Percentiles rank a stretch among this genome's conserved stretches.
phyloP scores from a whole-genome alignment of 208 protist species.

The Balamuthia mandrillaris region DNA sequence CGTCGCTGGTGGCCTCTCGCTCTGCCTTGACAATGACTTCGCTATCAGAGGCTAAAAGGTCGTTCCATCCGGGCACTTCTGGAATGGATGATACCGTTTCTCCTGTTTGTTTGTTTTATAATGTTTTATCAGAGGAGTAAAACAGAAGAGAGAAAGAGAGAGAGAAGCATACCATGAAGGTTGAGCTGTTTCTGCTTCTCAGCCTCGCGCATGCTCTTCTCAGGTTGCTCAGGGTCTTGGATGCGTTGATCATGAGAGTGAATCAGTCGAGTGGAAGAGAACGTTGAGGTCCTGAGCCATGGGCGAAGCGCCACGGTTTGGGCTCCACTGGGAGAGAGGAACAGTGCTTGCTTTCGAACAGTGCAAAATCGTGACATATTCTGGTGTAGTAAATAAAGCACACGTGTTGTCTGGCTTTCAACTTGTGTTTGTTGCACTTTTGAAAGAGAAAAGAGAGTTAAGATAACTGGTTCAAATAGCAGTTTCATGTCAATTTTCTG shows the following conservation, averaged over 20 bases:
- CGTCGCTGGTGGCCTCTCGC: not conserved
- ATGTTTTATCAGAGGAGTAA: not conserved
- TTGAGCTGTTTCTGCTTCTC: not conserved
- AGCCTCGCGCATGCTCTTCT: not conserved
- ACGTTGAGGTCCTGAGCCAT: too few relatives aligned
- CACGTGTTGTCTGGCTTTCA: too few relatives aligned
- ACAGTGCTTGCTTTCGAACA: too few relatives aligned
- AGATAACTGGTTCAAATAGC: too few relatives aligned
- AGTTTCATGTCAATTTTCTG: too few relatives aligned
- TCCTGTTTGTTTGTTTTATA: not conserved
- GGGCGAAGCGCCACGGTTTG: too few relatives aligned
- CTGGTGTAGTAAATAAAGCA: too few relatives aligned
- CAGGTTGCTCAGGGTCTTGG: too few relatives aligned
- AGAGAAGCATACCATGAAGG: not conserved
- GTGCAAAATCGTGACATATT: too few relatives aligned
- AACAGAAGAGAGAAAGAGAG: not conserved
- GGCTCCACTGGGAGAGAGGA: too few relatives aligned
- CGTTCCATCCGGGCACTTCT: not conserved
- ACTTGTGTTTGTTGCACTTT: too few relatives aligned
- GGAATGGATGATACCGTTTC: not conserved
- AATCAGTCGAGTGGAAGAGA: not conserved
- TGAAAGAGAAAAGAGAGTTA: too few relatives aligned
- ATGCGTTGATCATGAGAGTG: not conserved
- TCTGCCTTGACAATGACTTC: conserved; percentile 11
- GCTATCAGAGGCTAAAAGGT: not conserved